Evolutionary conservation across 23 red algal species (phyloP).

Genomic region (Gracilaria vermiculophylla): DNA sequence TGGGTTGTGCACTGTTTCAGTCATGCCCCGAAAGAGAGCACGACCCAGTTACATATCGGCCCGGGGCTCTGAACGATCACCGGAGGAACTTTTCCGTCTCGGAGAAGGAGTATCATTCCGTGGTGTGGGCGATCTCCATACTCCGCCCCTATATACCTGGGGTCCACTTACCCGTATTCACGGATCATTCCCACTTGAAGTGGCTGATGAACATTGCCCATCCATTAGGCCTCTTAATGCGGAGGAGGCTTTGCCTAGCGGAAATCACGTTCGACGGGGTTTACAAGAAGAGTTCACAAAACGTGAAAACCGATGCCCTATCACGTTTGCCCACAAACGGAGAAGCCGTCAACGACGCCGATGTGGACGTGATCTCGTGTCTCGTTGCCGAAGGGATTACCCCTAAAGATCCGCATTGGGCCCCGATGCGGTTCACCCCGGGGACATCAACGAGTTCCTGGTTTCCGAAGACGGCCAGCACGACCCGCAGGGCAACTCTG

Average conservation of each 20-base stretch:
- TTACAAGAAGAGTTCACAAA: not conserved
- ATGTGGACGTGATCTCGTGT: too few species aligned
- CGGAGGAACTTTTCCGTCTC: conserved; percentile 4
- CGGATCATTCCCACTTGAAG: conserved; percentile 6
- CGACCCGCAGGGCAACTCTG: too few species aligned
- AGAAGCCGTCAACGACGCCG: not conserved
- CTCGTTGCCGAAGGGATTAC: too few species aligned
- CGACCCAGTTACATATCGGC: conserved; percentile 12
- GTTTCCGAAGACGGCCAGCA: not conserved
- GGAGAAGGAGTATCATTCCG: too few species aligned
- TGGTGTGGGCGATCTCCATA: too few species aligned
- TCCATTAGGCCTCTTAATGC: not conserved
- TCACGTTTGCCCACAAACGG: not conserved
- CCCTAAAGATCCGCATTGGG: too few species aligned
- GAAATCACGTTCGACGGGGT: not conserved
- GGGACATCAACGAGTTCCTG: too few species aligned
- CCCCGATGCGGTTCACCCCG: too few species aligned
- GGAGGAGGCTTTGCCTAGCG: not conserved
- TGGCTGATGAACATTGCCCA: conserved; percentile 12
- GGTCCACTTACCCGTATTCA: not conserved
- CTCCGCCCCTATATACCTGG: too few species aligned
- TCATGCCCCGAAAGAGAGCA: not conserved
- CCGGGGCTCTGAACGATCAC: not conserved
- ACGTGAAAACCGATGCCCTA: not conserved
- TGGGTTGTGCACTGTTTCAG: conserved; percentile 37